Percentiles rank a stretch among this genome's conserved stretches.
phyloP scores from a whole-genome alignment of 768 basidiomycete genomes.

The Boletus fagicola region DNA sequence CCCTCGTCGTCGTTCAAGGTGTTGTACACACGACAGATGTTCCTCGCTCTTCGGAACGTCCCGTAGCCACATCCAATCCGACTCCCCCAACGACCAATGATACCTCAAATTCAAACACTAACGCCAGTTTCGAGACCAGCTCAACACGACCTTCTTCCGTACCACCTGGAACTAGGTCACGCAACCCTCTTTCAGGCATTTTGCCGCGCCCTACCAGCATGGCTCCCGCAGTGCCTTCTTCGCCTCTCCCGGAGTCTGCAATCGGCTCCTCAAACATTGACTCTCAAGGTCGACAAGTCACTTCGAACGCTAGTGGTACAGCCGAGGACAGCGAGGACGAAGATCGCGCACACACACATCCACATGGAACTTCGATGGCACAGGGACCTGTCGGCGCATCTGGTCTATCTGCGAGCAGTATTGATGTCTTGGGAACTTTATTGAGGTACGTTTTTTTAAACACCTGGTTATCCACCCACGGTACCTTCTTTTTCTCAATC shows the following conservation, averaged over 20 bases:
- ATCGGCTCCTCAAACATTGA: conserved; percentile 2
- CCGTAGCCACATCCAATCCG: conserved; percentile 13
- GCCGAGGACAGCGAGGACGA: conserved; percentile 19
- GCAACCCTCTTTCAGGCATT: conserved; percentile 38
- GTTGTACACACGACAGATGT: conserved; percentile 78
- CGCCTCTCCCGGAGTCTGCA: conserved; percentile 6
- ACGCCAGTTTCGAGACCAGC: conserved; percentile 5
- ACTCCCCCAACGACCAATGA: conserved; percentile 4
- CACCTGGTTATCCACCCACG: neutral
- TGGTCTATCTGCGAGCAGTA: conserved; percentile 65
- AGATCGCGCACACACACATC: conserved; percentile 9
- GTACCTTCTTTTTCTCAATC: neutral
- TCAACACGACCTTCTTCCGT: conserved; percentile 22
- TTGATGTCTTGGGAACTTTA: conserved; percentile 80
- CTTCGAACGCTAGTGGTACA: neutral
- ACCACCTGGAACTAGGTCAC: conserved; percentile 31
- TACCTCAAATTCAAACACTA: conserved; percentile 4
- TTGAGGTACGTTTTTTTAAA: conserved; percentile 53
- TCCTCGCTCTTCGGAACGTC: conserved; percentile 36
- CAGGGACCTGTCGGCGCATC: conserved; percentile 32
- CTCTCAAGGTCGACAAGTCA: conserved; percentile 4
- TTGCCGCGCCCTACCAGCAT: conserved; percentile 39
- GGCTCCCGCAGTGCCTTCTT: conserved; percentile 21
- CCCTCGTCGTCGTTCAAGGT: conserved; percentile 80
- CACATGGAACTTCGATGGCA: conserved; percentile 27